Base-by-base conservation (phyloP, 177 flowering plant species). In the Vitis hybrid region DNA sequence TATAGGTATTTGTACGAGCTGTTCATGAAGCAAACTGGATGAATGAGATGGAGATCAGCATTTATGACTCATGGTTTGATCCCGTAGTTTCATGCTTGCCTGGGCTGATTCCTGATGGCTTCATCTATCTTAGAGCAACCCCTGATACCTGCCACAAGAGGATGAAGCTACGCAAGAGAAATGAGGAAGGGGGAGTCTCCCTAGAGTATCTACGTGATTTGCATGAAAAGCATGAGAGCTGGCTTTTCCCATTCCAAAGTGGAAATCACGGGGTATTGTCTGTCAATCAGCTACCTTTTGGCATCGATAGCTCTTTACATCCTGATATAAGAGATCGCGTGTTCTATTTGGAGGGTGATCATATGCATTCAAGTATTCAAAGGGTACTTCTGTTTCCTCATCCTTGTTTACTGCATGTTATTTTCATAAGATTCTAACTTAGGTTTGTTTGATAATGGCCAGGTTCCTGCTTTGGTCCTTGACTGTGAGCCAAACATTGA, bases 21-120 rank as follows among this genome's bases (percentile, higher is more conserved):
- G 98, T 95, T 68, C 98, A 95, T 82, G 98, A 95, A 83, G 99
- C 99, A 13, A 95, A 95, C 5, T 95, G 97, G 97, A 95, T 95
- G 99, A 95, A 82, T 83, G 98, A 91, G 77, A 95, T 95, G 99
- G 99, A 95, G 85, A 95, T 95, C 57, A 95, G 93, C 91, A 93
- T 95, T 51, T 95, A 95, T 67, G 98, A 95, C 78, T 95, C 98
- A 2, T 93, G 98, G 98, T 93, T 95, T 74, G 98, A 95, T 78
- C 98, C 99, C 3, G 97, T 95, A 66, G 96, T 93, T 32, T 95
- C 99, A 64, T 71, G 75, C 66, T 82, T 95, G 73, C 99, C 98
- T 18, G 99, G 98, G 45, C 96, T 95, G 64, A 77, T 95, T 67
- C 99, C 98, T 67, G 99, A 95, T 79, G 99, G 84, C 50, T 95